Base-by-base conservation (phyloP, 2,329 filamentous ascomycete genomes). In the Colletotrichum horii region DNA sequence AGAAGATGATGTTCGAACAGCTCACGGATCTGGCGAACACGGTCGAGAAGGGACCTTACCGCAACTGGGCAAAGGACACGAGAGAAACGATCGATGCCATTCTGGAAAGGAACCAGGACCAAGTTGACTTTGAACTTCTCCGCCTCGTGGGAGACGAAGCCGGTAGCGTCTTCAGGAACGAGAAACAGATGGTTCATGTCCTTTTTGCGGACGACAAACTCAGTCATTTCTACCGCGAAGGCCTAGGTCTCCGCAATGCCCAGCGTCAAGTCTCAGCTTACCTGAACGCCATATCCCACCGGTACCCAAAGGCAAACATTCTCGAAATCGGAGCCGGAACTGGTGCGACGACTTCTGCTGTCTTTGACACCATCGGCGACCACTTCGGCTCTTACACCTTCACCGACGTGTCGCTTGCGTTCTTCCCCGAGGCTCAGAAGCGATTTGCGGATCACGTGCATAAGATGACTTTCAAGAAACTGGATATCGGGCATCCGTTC, bases 311-410 rank as follows among this genome's bases (percentile, higher is more conserved):
- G 9, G 78, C 85, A 60, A 78, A 78, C 4, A 81, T 85, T n/a
- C 80, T 86, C 8, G 84, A 86, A 71, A 79, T 86, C 15, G 84
- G 84, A 15, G 81, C 81, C 8, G 83, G 83, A 8, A 85, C 81
- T 1, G 83, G 83, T 5, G 79, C 80, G 8, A 79, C 82, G 14
- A 84, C 83, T 1, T 66, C 71, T 9, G 64, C 75, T 0, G 70
- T 82, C 58, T 43, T 84, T 9, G 66, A 77, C 12, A 73, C 77
- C 15, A 74, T 79, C n/a, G 67, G n/a, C 16, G 71, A 66, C 12
- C 62, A 43, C 19, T 75, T 75, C 24, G 66, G 66, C 8, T 71
- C 66, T 9, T 81, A 81, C 68, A 78, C 71, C 30, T 71, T 65
- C 34, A 71, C 70, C 11, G 68, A 75, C 14, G 55, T 75, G 24